A percentile compares a stretch with the other conserved stretches of the same genome.
Evolutionary conservation across 148 eudicot genomes (phyloP).

Genomic region (Rhododendron ovatum): DNA sequence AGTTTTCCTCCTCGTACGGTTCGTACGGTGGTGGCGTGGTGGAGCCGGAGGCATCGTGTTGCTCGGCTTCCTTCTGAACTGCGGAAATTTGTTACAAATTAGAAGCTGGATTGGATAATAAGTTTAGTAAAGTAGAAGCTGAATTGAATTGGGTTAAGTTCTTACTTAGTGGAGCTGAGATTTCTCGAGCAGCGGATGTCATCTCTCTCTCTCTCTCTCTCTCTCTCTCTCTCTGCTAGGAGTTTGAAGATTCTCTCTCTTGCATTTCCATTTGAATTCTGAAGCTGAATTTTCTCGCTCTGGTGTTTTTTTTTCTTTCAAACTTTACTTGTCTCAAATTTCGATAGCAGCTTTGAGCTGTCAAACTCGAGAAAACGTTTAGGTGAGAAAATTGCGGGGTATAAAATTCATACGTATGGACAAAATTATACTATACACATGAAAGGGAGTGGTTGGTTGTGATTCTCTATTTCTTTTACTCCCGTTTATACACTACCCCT

Average conservation of each 20-base stretch:
- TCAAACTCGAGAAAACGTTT: not conserved
- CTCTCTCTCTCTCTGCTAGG: not conserved
- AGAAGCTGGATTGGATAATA: not conserved
- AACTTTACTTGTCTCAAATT: not conserved
- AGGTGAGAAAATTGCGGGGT: too few relatives aligned
- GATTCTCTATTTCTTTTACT: too few relatives aligned
- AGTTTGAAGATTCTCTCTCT: not conserved
- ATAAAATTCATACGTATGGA: too few relatives aligned
- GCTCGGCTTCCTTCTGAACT: constrained; percentile 14
- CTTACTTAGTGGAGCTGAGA: constrained; percentile 45
- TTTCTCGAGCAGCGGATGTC: constrained; percentile 21
- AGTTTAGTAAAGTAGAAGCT: not conserved
- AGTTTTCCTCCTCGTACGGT: constrained; percentile 23
- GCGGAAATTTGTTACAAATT: constrained; percentile 9
- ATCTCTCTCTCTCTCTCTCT: not conserved
- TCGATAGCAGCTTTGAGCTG: not conserved
- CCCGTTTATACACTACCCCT: too few relatives aligned
- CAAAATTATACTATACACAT: too few relatives aligned
- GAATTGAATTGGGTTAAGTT: not conserved
- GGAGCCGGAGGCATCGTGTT: constrained; percentile 15
- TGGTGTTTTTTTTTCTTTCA: not conserved
- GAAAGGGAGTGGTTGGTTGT: too few relatives aligned
- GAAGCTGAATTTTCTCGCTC: not conserved
- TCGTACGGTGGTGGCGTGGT: not conserved
- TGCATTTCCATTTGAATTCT: not conserved